Conservation (phyloP, 768 basidiomycete species). For the Lactarius tabidus region DNA sequence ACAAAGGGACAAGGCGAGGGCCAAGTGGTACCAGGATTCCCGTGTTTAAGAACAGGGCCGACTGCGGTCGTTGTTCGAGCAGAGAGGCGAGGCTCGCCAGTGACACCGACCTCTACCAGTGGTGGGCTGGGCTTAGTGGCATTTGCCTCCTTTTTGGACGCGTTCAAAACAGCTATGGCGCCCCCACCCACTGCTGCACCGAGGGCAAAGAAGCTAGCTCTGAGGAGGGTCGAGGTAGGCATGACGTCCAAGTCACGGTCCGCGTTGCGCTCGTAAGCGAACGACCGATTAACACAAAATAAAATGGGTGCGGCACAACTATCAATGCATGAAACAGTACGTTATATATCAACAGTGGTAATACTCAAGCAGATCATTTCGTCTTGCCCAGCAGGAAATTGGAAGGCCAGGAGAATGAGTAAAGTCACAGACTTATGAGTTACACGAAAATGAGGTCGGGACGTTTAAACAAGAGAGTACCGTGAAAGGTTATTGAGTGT, state of each 20-base stretch:
- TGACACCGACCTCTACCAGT: slow-evolving; percentile 44
- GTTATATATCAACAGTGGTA: slow-evolving; percentile 20
- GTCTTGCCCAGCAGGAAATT: slow-evolving; percentile 29
- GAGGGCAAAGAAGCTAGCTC: slow-evolving; percentile 74
- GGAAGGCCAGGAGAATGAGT: slow-evolving; percentile 22
- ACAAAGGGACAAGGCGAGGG: not conserved
- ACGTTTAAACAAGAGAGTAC: slow-evolving; percentile 19
- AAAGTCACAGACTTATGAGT: slow-evolving; percentile 24
- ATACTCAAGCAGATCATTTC: slow-evolving; percentile 17
- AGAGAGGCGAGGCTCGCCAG: slow-evolving; percentile 43
- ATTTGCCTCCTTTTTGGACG: slow-evolving; percentile 31
- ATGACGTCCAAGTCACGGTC: slow-evolving; percentile 28
- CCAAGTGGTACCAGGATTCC: slow-evolving; percentile 61
- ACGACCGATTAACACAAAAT: slow-evolving; percentile 13
- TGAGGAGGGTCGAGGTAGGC: slow-evolving; percentile 49
- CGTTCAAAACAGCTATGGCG: slow-evolving; percentile 49
- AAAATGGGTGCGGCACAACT: slow-evolving; percentile 23
- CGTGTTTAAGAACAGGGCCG: slow-evolving; percentile 61
- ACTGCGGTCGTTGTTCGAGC: slow-evolving; percentile 30
- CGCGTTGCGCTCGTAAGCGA: not conserved
- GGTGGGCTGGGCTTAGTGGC: slow-evolving; percentile 30
- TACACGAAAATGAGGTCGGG: slow-evolving; percentile 21
- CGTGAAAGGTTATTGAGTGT: slow-evolving; percentile 15
- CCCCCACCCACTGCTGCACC: slow-evolving; percentile 82
- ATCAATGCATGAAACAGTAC: slow-evolving; percentile 23